Evolutionary conservation across 2,329 filamentous ascomycete genomes (phyloP), one percentile per base, ranked within the genome.

Genomic region (Aspergillus sp.): DNA sequence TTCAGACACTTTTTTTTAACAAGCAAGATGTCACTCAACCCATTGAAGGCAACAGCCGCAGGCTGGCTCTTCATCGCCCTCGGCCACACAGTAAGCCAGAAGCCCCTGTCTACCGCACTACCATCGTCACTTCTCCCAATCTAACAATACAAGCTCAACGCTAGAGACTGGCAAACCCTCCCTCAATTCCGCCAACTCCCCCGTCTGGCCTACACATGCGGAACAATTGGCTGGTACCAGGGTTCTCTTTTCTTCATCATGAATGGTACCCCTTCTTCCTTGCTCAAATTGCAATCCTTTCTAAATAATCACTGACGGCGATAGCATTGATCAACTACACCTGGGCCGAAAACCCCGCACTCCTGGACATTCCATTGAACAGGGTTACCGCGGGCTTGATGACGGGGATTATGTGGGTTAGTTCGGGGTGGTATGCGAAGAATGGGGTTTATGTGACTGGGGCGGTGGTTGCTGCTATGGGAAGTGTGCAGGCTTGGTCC

Each of bases 181-280:
- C 51, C 50, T 12, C 49, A 57, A 30, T 59, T 55, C 50, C 51
- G 51, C 39, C 41, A 53, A 22, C 45, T 61, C 3, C 59, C 58
- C 7, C 53, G 39, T 41, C 50, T 59, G 2, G 53, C 59, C 38
- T 60, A 52, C 30, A 56, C 58, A 4, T 56, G 59, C 35, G 56
- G 53, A 17, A 53, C 47, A 7, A 57, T 50, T 2, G 59, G 59
- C 12, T 61, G 59, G 59, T 61, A 54, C n/a, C 58, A 60, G 45
- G 58, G 58, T 2, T 58, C 57, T 45, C 55, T 45, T 1, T 60
- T 55, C 35, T 55, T 60, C 43, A 9, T 60, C 10, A 49, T 60
- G 25, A 57, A 49, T 7, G 58, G 57, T 59, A 41, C 25, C 20
- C 45, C 22, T 5, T 23, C 33, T 9, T 5, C 15, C 17, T 15